phyloP scores from a whole-genome alignment of 2,329 filamentous ascomycete genomes.

The Fusarium cyanostomum region DNA sequence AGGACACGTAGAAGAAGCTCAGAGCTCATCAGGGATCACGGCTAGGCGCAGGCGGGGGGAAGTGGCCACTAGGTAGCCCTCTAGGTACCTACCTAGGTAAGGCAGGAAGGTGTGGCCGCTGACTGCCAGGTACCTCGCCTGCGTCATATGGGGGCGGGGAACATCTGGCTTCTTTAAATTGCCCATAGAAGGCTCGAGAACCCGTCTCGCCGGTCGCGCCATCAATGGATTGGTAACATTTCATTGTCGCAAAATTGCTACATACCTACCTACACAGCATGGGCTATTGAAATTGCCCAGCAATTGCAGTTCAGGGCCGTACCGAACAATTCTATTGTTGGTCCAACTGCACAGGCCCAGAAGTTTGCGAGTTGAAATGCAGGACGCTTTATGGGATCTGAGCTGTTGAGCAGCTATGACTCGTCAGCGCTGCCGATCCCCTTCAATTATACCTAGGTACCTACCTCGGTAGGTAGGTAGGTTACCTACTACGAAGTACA shows the following conservation, averaged over 20 bases:
- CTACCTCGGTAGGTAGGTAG: too few species aligned
- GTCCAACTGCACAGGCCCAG: neutral
- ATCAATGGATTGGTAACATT: slow-evolving; percentile 7
- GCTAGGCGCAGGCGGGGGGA: slow-evolving; percentile 32
- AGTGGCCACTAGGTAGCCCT: slow-evolving; percentile 31
- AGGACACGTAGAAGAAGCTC: slow-evolving; percentile 51
- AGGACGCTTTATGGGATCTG: slow-evolving; percentile 1
- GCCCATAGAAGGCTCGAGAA: slow-evolving; percentile 41
- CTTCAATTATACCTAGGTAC: too few species aligned
- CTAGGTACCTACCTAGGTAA: too few species aligned
- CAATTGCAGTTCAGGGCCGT: slow-evolving; percentile 6
- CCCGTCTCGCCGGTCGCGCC: slow-evolving; percentile 2
- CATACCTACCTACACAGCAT: too few species aligned
- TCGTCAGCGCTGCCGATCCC: neutral
- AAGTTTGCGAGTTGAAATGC: neutral
- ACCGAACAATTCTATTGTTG: slow-evolving; percentile 1
- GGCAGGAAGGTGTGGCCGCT: slow-evolving; percentile 34
- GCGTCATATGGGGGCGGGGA: slow-evolving; percentile 20
- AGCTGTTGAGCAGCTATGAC: neutral
- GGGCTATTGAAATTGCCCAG: too few species aligned
- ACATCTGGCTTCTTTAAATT: neutral
- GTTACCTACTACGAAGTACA: too few species aligned
- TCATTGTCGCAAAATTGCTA: neutral
- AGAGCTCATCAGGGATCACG: slow-evolving; percentile 39
- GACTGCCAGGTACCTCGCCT: slow-evolving; percentile 29